Evolutionary conservation across 257 asterid genomes (phyloP), one percentile per base, ranked within the genome.

Genomic region (Nicotiana knightiana): DNA sequence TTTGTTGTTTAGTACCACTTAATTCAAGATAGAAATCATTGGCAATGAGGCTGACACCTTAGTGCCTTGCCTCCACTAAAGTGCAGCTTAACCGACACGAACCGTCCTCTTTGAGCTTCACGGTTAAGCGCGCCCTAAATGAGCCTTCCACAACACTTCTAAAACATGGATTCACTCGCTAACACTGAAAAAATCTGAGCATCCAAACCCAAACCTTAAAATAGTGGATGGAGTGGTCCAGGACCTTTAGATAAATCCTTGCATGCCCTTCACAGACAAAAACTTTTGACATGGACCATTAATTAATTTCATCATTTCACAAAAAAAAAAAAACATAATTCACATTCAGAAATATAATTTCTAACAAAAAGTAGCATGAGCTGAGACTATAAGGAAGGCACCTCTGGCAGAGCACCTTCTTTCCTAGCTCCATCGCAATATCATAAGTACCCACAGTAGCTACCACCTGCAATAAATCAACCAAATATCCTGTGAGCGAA

Each of bases 401-500:
- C 99, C 98, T 96, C 84, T 90, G 97, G 82, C 95, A 91, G 57
- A 96, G 71, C 82, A 96, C 92, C 94, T 96, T 96, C 97, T 86
- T 94, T 73, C 94, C 99, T 76, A 96, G 81, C 85, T 94, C 99
- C 77, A 94, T 81, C 6, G 97, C 92, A 77, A 96, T 90, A 88
- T 96, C 97, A 73, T 88, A 96, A 80, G 97, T 96, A 81, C 97
- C 99, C 84, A 96, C 86, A 68, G 98, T 91, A 54, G 95, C 98
- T 73, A 96, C 84, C 58, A 86, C 96, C 99, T 96, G 94, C 86
- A 87, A 86, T 33, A 82, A 86, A 84, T 46, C 58, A 84, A 82
- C 54, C 62, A 53, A 65, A 77, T 85, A 81, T 64, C 81, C 59
- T 39, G 61, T 65, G 35, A 81, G 33, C 37, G 76, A 51, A 66